Percentiles rank a stretch among this genome's conserved stretches.
phyloP scores from a whole-genome alignment of 176 grass and related monocot species.

The Cymbopogon citratus region DNA sequence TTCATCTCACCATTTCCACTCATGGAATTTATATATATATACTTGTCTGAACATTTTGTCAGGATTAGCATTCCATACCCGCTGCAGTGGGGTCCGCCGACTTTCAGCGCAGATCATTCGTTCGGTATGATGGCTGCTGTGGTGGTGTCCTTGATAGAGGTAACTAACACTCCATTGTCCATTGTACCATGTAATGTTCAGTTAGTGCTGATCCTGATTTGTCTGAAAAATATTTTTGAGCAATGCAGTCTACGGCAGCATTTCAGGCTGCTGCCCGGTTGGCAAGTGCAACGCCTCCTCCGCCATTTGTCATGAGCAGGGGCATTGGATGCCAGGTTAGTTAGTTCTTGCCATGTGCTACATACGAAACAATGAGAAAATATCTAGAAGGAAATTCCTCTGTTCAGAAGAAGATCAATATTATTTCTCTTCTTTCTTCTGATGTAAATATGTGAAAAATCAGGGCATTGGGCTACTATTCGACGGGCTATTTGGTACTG shows the following conservation, averaged over 20 bases:
- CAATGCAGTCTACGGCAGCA: slow-evolving; percentile 56
- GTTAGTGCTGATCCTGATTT: slow-evolving; percentile 5
- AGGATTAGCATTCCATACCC: slow-evolving; percentile 75
- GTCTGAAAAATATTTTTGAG: neutral
- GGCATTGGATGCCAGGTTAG: slow-evolving; percentile 80
- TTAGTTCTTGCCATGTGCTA: neutral
- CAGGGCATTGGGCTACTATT: slow-evolving; percentile 69
- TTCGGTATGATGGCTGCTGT: slow-evolving; percentile 92
- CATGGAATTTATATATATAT: neutral
- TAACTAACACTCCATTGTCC: neutral
- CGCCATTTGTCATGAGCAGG: slow-evolving; percentile 69
- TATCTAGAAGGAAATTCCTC: neutral
- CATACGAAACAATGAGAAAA: neutral
- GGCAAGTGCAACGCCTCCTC: slow-evolving; percentile 75
- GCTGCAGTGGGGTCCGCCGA: slow-evolving; percentile 74
- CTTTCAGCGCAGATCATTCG: slow-evolving; percentile 61
- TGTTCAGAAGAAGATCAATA: neutral
- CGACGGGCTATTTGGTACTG: slow-evolving; percentile 64
- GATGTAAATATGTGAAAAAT: neutral
- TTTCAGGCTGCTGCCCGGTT: slow-evolving; percentile 75
- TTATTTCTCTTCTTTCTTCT: neutral
- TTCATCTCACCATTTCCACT: neutral
- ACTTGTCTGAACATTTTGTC: neutral
- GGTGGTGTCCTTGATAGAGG: slow-evolving; percentile 75
- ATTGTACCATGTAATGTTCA: neutral